Evolutionary conservation across 140 eudicot species (phyloP).

Genomic region (Oenanthe javanica): DNA sequence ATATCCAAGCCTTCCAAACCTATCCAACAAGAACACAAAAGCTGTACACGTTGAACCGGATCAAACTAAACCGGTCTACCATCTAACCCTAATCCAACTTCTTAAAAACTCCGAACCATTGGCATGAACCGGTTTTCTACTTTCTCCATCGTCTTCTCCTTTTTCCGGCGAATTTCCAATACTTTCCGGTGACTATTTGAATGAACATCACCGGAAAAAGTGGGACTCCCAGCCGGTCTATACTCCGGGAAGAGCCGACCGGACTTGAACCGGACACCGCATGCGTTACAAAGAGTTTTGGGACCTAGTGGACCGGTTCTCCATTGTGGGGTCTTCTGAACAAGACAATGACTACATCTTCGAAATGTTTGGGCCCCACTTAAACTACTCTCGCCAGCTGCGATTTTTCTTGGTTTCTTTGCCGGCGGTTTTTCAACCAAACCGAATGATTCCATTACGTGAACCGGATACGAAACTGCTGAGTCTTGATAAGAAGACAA

Average conservation of each 20-base stretch:
- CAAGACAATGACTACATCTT: constrained; percentile 80
- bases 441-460: constrained; percentile 20
- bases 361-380: constrained; percentile 34
- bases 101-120: constrained; percentile 32
- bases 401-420: constrained; percentile 48
- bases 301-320: constrained; percentile 96
- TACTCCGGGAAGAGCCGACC: constrained; percentile 94
- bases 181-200: constrained; percentile 95
- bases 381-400: constrained; percentile 26
- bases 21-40: constrained; percentile 24
- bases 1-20: constrained; percentile 25
- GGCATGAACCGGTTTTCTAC: constrained; percentile 28
- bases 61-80: constrained; percentile 30
- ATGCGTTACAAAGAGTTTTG: constrained; percentile 87
- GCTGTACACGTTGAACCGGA: constrained; percentile 33
- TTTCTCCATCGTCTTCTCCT: constrained; percentile 37
- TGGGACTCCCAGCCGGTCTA: constrained; percentile 92
- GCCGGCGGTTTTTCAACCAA: constrained; percentile 32
- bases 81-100: not conserved
- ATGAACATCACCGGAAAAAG: constrained; percentile 63
- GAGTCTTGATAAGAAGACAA: constrained; percentile 42
- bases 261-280: constrained; percentile 94
- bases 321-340: constrained; percentile 96
- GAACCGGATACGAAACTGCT: constrained; percentile 44
- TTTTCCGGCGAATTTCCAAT: constrained; percentile 80